These are phyloP conservation scores for Rubia tinctorum DNA, from an alignment of 305 asterid species.

Conservation along the genomic window DNA sequence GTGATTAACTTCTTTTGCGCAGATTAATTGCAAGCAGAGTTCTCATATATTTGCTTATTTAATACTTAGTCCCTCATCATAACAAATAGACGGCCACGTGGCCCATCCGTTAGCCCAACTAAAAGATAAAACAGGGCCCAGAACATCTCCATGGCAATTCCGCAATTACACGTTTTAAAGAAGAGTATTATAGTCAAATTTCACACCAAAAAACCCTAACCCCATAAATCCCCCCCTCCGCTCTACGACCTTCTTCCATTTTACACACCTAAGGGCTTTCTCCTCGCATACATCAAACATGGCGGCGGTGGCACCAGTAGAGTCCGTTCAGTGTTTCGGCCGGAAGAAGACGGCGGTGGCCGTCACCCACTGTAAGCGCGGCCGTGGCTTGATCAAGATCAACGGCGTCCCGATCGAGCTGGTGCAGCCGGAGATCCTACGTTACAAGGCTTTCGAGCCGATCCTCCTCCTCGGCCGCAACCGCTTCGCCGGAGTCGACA, in stretches of 20 bases:
- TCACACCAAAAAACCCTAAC: not conserved
- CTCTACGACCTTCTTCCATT: not conserved
- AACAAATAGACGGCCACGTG: not conserved
- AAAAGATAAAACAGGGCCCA: not conserved
- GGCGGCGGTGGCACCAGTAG: conserved; percentile 51
- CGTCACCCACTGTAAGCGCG: conserved; percentile 81
- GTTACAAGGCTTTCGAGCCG: conserved; percentile 80
- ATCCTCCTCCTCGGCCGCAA: conserved; percentile 70
- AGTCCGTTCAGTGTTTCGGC: conserved; percentile 78
- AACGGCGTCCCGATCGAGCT: conserved; percentile 83
- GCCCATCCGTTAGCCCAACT: not conserved
- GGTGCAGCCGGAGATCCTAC: conserved; percentile 76
- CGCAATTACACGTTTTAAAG: not conserved
- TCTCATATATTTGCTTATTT: too few relatives aligned
- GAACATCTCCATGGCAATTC: not conserved
- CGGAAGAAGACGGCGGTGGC: conserved; percentile 81
- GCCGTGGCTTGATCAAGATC: conserved; percentile 71
- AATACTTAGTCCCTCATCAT: not conserved
- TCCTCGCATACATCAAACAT: conserved; percentile 6
- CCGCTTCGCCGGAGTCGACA: conserved; percentile 75
- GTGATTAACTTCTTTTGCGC: too few relatives aligned
- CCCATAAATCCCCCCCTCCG: not conserved
- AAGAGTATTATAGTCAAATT: not conserved
- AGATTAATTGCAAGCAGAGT: too few relatives aligned
- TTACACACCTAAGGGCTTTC: not conserved